These are phyloP conservation scores for Hyphopichia pseudoburtonii DNA, from an alignment of 1,139 yeast species.

Conservation along the genomic window DNA sequence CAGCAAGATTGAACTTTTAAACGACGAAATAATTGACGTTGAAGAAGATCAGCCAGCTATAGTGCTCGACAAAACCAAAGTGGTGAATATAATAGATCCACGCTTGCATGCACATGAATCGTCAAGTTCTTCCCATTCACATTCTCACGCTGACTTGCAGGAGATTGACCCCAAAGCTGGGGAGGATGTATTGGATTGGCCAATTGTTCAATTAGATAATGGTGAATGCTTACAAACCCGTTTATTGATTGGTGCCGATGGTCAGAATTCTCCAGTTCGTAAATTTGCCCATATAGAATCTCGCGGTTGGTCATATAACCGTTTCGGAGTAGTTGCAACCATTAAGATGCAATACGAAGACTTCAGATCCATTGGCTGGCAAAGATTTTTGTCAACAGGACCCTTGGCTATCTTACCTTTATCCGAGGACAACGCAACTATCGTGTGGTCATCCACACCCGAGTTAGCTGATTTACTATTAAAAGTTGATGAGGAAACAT, in stretches of 20 bases:
- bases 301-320: slow-evolving; percentile 88
- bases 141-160: slow-evolving; percentile 12
- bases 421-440: slow-evolving; percentile 80
- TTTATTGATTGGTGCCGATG: slow-evolving; percentile 90
- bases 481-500: slow-evolving; percentile 58
- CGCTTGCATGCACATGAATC: slow-evolving; percentile 14
- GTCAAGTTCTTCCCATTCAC: slow-evolving; percentile 9
- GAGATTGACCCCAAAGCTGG: slow-evolving; percentile 19
- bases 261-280: slow-evolving; percentile 91
- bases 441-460: slow-evolving; percentile 92
- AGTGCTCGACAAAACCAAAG: slow-evolving; percentile 66
- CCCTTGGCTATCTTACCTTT: slow-evolving; percentile 90
- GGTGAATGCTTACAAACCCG: slow-evolving; percentile 70
- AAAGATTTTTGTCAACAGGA: slow-evolving; percentile 86
- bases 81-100: slow-evolving; percentile 45
- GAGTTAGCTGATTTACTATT: slow-evolving; percentile 66
- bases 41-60: slow-evolving; percentile 32
- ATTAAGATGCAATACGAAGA: slow-evolving; percentile 73
- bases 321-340: slow-evolving; percentile 91
- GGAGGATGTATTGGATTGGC: slow-evolving; percentile 60
- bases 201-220: slow-evolving; percentile 64
- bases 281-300: slow-evolving; percentile 77
- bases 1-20: slow-evolving; percentile 53
- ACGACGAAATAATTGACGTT: slow-evolving; percentile 12
- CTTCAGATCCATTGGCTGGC: slow-evolving; percentile 80